These are phyloP conservation scores for Peronospora farinosa DNA, from an alignment of 352 stramenopile species.

Conservation along the genomic window DNA sequence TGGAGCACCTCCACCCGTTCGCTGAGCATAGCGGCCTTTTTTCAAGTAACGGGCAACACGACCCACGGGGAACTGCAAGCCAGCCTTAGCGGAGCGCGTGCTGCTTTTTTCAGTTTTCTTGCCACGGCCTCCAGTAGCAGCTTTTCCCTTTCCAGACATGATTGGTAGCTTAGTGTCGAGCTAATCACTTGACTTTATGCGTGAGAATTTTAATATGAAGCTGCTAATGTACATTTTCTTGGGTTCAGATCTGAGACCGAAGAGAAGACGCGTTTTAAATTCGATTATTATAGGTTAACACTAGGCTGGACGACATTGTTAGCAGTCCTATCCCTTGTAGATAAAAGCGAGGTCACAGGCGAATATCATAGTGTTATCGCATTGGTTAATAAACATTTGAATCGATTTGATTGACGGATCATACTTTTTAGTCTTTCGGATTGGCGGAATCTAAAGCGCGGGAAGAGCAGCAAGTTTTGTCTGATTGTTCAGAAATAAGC, in stretches of 20 bases:
- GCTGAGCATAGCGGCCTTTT: constrained; percentile 88
- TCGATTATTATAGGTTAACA: neutral
- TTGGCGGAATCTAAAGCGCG: constrained; percentile 23
- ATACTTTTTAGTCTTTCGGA: neutral
- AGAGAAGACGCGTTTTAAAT: constrained; percentile 2
- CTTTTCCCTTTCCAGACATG: constrained; percentile 80
- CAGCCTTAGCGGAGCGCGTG: constrained; percentile 84
- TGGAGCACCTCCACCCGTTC: constrained; percentile 87
- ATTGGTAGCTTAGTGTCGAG: constrained; percentile 20
- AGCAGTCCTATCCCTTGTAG: constrained; percentile 2
- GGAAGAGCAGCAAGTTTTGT: constrained; percentile 10
- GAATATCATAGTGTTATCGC: constrained; percentile 1
- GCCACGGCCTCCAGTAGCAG: constrained; percentile 59
- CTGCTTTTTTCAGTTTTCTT: constrained; percentile 65
- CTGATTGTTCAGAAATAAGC: neutral
- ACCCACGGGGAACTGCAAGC: constrained; percentile 93
- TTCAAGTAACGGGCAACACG: constrained; percentile 92
- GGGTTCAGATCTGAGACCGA: constrained; percentile 4
- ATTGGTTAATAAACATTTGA: constrained; percentile 16
- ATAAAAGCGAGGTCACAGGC: constrained; percentile 11
- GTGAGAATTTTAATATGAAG: constrained; percentile 29
- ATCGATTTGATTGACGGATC: constrained; percentile 17
- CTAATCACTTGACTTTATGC: constrained; percentile 21
- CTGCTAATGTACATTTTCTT: neutral
- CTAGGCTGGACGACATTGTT: constrained; percentile 4